Evolutionary conservation across 2,329 filamentous ascomycete genomes (phyloP).

Genomic region (Chlorencoelia australis): DNA sequence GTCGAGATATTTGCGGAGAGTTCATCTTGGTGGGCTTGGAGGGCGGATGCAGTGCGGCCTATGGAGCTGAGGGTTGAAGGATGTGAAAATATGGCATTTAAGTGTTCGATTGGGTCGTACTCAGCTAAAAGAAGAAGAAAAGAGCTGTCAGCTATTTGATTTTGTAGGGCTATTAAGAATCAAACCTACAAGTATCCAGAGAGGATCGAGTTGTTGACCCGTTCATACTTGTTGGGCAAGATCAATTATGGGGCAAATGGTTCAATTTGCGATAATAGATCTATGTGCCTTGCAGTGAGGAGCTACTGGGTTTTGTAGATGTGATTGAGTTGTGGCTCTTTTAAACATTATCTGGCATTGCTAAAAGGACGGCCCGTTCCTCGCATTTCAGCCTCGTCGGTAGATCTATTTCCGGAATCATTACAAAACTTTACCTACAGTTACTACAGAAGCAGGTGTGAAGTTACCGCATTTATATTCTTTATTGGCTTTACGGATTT

Average conservation of each 20-base stretch:
- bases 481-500: too few relatives aligned
- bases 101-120: constrained; percentile 86
- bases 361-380: too few relatives aligned
- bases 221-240: constrained; percentile 23
- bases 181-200: constrained; percentile 27
- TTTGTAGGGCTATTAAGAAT: too few relatives aligned
- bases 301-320: too few relatives aligned
- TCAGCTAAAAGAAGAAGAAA: constrained; percentile 49
- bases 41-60: constrained; percentile 58
- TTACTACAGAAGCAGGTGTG: too few relatives aligned
- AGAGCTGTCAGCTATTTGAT: too few relatives aligned
- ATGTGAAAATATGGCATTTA: constrained; percentile 89
- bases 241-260: background rate
- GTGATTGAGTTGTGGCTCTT: too few relatives aligned
- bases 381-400: too few relatives aligned
- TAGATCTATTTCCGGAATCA: too few relatives aligned
- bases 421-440: too few relatives aligned
- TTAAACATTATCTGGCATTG: too few relatives aligned
- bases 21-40: constrained; percentile 69
- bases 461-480: too few relatives aligned
- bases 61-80: constrained; percentile 76
- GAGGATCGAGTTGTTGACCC: constrained; percentile 20
- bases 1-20: constrained; percentile 67
- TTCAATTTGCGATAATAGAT: background rate
- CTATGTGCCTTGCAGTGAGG: background rate